Base-by-base conservation (phyloP, 2,329 filamentous ascomycete genomes). In the Immersiporthe knoxdaviesiana region DNA sequence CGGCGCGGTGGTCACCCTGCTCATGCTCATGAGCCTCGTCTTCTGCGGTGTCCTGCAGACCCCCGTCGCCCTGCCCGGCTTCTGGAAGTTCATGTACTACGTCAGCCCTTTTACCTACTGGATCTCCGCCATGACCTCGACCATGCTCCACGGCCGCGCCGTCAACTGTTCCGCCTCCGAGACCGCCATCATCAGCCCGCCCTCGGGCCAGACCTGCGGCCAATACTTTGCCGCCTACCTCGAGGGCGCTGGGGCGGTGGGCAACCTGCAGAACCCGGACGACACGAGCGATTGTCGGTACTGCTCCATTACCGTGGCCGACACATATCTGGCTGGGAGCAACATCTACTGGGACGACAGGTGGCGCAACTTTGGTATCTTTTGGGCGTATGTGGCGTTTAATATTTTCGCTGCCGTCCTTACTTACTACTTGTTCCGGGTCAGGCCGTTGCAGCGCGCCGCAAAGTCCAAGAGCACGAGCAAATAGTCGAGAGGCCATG, bases 71-170 rank as follows among this genome's bases (percentile, higher is more conserved):
- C 82, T 93, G 1, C 91, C 91, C 0, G 84, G 87, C 0, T 93
- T 93, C 81, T 94, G 91, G 91, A 88, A 88, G 71, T 93, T 92
- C 80, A 93, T 93, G 91, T 91, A 92, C 78, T 84, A 87, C 35
- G 82, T 88, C 14, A 88, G 85, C 0, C 90, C 89, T 0, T 89
- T 92, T 70, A 91, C 88, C 0, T 92, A 92, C 78, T 88, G 84
- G 83, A 88, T 93, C 69, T 84, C 84, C 1, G 90, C 88, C 14
- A 90, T 93, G 78, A 84, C 92, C 2, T 83, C 88, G 1, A 91
- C 90, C 0, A 86, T 90, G 76, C 81, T 94, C 2, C 84, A 88
- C 65, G 83, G 79, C 18, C 81, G 88, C 1, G 56, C 75, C 0
- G 83, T 91, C 24, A 72, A 74, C 0, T 92, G 89, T 75, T 80